These are phyloP conservation scores for Panaeolus papilionaceus DNA, from an alignment of 768 basidiomycete genomes.

Conservation along the genomic window DNA sequence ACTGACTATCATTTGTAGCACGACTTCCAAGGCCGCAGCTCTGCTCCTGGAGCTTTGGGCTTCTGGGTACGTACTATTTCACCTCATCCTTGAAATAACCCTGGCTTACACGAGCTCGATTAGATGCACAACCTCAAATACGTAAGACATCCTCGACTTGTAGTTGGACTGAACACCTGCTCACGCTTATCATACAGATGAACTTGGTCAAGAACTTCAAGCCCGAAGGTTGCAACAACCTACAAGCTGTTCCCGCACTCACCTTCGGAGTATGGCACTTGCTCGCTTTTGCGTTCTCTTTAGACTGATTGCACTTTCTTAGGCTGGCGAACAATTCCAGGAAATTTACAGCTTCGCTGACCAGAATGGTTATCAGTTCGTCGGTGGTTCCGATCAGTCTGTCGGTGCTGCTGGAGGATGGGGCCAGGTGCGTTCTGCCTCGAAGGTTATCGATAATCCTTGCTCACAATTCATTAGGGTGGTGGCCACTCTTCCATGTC, in stretches of 20 bases:
- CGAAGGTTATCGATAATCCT: background rate
- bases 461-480: constrained; percentile 44
- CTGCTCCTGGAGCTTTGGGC: constrained; percentile 47
- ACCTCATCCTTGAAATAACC: background rate
- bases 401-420: constrained; percentile 52
- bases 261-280: constrained; percentile 42
- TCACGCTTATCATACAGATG: constrained; percentile 33
- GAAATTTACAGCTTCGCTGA: constrained; percentile 48
- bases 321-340: constrained; percentile 52
- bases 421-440: constrained; percentile 26
- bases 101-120: background rate
- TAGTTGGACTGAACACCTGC: too few species aligned
- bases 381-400: constrained; percentile 49
- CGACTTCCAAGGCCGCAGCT: constrained; percentile 56
- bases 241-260: constrained; percentile 31
- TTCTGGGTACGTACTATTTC: constrained; percentile 45
- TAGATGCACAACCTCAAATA: constrained; percentile 51
- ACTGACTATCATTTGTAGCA: constrained; percentile 37
- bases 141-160: constrained; percentile 27
- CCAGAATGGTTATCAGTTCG: constrained; percentile 48
- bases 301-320: background rate
- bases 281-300: background rate
- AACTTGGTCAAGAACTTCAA: constrained; percentile 41
- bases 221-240: constrained; percentile 41
- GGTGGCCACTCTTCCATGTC: constrained; percentile 46